Evolutionary conservation across 2,329 filamentous ascomycete species (phyloP), one percentile per base, ranked within the genome.

Genomic region (Diaporthe citriasiana): DNA sequence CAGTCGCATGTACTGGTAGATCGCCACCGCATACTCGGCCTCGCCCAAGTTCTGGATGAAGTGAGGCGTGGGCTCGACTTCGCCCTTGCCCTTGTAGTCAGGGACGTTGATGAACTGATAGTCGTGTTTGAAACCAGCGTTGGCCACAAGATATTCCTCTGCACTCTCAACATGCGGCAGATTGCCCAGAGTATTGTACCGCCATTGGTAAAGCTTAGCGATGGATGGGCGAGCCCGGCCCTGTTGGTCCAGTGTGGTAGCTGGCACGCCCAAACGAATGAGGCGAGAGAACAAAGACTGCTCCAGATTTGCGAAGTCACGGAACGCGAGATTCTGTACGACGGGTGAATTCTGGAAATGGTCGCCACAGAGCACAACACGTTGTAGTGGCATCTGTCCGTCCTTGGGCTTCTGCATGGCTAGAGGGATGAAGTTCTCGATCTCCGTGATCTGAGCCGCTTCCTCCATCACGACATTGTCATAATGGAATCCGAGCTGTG

Each of bases 381-480:
- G 89, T 82, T 98, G 95, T 17, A 99, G 85, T 4, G 92, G 91
- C 78, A 94, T 89, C 79, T 94, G 89, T 45, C 93, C 93, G 69
- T 92, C 87, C 77, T 91, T 90, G 27, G 93, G 91, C 76, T 94
- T 94, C 81, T 99, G 97, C 83, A 99, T 89, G n/a, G 95, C 94
- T 70, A 98, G 87, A 0, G 97, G 97, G 76, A 99, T 95, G 84
- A 99, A 98, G 77, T 95, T 97, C 82, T 99, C 97, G 59, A 98
- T 94, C 82, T 99, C 97, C 0, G 96, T 99, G 80, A 99, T 96
- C 81, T 99, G 97, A 17, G 97, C 97, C 7, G 97, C 96, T 87
- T 99, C 97, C 85, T 99, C 97, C 94, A 99, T 98, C 70, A 99
- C 89, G 17, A 99, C 93, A 77, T 98, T 99, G 85, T 98, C 95